These are phyloP conservation scores for Chloranthus sessilifolius DNA, from an alignment of 164 flowering plant genomes.

Conservation along the genomic window DNA sequence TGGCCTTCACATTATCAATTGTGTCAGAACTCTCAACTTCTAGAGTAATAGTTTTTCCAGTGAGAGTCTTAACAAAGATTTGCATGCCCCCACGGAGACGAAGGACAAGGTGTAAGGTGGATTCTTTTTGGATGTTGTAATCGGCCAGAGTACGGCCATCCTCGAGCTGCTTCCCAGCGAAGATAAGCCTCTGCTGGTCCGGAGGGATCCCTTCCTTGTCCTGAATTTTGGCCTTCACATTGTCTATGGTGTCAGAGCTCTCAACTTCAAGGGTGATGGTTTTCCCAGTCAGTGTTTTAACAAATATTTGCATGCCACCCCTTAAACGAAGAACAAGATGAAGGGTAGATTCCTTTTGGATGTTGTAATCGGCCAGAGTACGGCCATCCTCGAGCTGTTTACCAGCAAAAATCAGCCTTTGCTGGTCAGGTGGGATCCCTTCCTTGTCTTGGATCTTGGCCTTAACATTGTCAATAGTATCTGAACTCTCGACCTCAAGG, in stretches of 20 bases:
- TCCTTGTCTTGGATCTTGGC: constrained; percentile 6
- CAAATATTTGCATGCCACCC: constrained; percentile 6
- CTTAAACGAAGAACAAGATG: constrained; percentile 1
- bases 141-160: constrained; percentile 3
- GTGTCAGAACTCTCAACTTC: constrained; percentile 7
- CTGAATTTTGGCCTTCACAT: constrained; percentile 4
- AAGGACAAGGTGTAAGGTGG: constrained; percentile 6
- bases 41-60: not conserved
- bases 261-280: not conserved
- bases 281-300: constrained; percentile 4
- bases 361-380: constrained; percentile 4
- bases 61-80: not conserved
- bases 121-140: constrained; percentile 5
- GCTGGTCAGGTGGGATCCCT: constrained; percentile 4
- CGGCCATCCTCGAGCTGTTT: constrained; percentile 10
- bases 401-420: constrained; percentile 4
- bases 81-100: not conserved
- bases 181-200: constrained; percentile 9
- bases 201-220: constrained; percentile 1
- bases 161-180: constrained; percentile 5
- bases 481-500: constrained; percentile 1
- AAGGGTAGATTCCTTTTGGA: constrained; percentile 5
- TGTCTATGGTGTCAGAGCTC: constrained; percentile 1
- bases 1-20: constrained; percentile 3
- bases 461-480: constrained; percentile 1